These are phyloP conservation scores for Rutstroemia sp. DNA, from an alignment of 2,329 filamentous ascomycete species.

Conservation along the genomic window DNA sequence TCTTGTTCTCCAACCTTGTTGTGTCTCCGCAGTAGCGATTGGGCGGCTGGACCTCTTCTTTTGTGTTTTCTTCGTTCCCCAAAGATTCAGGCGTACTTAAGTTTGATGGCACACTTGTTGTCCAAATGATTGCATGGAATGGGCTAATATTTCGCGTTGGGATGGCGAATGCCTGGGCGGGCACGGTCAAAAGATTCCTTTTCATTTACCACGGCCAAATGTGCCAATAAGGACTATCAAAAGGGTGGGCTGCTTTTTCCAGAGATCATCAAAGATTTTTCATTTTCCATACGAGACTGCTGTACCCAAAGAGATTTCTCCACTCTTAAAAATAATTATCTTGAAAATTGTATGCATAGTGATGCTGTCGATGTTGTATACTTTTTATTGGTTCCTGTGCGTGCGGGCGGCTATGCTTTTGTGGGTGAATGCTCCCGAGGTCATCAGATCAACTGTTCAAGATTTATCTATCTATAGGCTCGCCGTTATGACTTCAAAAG, in stretches of 20 bases:
- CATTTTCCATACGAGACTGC: conserved; percentile 15
- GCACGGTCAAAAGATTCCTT: conserved; percentile 30
- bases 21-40: conserved; percentile 4
- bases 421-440: no score
- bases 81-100: conserved; percentile 30
- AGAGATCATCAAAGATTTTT: conserved; percentile 29
- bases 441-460: no score
- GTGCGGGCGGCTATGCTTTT: background rate
- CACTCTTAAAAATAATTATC: conserved; percentile 5
- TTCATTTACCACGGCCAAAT: conserved; percentile 22
- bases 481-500: no score
- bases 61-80: conserved; percentile 15
- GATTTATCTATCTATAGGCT: no score
- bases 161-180: conserved; percentile 25
- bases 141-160: conserved; percentile 26
- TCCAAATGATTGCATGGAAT: conserved; percentile 27
- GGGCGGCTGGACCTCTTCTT: conserved; percentile 29
- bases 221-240: conserved; percentile 27
- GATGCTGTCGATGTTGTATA: background rate
- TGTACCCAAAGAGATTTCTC: background rate
- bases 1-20: conserved; percentile 21
- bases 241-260: conserved; percentile 26
- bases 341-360: background rate
- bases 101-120: conserved; percentile 28
- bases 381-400: background rate